phyloP scores from a whole-genome alignment of 2,329 filamentous ascomycete genomes.

The Macrophomina phaseolina region DNA sequence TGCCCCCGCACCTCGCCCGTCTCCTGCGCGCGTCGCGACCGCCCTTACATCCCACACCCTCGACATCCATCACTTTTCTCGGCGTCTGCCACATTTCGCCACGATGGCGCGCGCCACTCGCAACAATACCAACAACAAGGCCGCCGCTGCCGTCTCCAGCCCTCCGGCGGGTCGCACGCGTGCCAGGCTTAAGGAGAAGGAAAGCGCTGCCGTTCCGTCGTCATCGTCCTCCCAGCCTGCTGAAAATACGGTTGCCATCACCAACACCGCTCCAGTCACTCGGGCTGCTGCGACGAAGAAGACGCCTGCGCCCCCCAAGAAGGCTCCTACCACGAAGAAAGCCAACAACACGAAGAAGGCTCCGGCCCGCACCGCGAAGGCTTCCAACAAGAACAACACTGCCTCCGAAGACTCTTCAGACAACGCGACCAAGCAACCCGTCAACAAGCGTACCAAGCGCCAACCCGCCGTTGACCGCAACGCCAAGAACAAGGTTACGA shows the following conservation, averaged over 20 bases:
- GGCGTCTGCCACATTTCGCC: neutral
- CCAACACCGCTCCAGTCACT: neutral
- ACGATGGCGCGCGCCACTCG: conserved; percentile 17
- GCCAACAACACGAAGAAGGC: neutral
- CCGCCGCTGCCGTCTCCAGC: neutral
- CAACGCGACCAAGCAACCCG: neutral
- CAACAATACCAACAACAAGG: neutral
- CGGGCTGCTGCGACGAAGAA: neutral
- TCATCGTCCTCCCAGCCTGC: conserved; percentile 3
- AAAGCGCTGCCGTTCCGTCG: neutral
- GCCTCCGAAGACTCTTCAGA: conserved; percentile 4
- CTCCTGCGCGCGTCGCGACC: conserved; percentile 15
- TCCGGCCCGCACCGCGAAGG: neutral
- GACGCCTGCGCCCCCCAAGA: neutral
- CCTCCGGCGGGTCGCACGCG: conserved; percentile 17
- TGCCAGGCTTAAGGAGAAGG: conserved; percentile 19
- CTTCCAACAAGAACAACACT: neutral
- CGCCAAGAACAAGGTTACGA: conserved; percentile 22
- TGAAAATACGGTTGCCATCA: neutral
- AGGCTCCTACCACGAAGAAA: neutral
- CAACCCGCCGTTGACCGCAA: conserved; percentile 11
- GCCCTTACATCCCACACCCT: conserved; percentile 4
- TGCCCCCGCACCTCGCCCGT: conserved; percentile 6
- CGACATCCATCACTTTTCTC: neutral
- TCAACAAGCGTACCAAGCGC: neutral